These are phyloP conservation scores for Entrophospora sp. DNA, from an alignment of 192 early-diverging fungal species.

Conservation along the genomic window DNA sequence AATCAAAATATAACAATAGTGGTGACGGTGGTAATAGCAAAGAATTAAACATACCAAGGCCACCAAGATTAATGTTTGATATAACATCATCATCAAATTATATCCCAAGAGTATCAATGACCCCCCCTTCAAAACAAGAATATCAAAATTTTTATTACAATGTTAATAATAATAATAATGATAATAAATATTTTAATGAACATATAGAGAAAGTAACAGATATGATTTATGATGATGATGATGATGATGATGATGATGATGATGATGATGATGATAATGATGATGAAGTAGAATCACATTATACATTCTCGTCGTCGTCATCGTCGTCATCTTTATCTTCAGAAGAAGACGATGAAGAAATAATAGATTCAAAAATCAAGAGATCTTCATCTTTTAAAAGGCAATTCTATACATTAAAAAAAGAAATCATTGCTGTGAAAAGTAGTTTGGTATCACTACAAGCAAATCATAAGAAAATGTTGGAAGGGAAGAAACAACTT, in stretches of 20 bases:
- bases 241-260: not conserved
- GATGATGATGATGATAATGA: not conserved
- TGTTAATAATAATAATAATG: too few relatives aligned
- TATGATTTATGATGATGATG: slow-evolving; percentile 13
- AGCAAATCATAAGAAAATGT: slow-evolving; percentile 1
- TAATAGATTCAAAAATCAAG: too few relatives aligned
- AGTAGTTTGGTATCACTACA: slow-evolving; percentile 4
- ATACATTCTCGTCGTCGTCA: too few relatives aligned
- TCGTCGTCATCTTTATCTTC: too few relatives aligned
- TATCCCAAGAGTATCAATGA: not conserved
- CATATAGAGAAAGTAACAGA: slow-evolving; percentile 20
- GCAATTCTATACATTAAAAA: not conserved
- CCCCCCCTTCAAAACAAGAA: slow-evolving; percentile 9
- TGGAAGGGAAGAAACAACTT: slow-evolving; percentile 18
- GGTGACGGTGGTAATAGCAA: slow-evolving; percentile 4
- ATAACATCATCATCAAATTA: not conserved
- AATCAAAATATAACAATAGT: too few relatives aligned
- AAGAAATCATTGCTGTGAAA: slow-evolving; percentile 19
- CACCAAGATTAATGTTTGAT: not conserved
- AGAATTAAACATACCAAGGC: not conserved
- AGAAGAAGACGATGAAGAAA: too few relatives aligned
- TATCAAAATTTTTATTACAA: too few relatives aligned
- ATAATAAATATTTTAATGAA: too few relatives aligned
- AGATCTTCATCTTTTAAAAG: not conserved
- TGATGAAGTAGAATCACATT: not conserved